Evolutionary conservation across 73 alveolate genomes (phyloP).

Genomic region (Stentor coeruleus): DNA sequence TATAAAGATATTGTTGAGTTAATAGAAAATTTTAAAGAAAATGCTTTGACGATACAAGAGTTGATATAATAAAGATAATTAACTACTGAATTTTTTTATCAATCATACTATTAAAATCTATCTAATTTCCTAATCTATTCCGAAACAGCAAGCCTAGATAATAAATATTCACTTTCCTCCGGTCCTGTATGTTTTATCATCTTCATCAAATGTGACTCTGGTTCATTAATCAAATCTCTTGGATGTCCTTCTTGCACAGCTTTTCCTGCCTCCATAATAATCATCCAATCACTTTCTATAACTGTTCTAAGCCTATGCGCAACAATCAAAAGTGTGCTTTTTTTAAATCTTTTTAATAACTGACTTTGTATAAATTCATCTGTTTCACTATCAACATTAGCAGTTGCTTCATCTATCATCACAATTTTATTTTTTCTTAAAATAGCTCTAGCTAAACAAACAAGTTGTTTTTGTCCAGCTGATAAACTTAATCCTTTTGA

Average conservation of each 20-base stretch:
- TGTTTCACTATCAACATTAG: constrained; percentile 67
- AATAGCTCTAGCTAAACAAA: constrained; percentile 78
- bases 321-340: constrained; percentile 80
- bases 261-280: constrained; percentile 61
- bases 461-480: constrained; percentile 82
- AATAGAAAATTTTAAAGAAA: no score
- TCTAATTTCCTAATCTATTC: no score
- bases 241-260: constrained; percentile 83
- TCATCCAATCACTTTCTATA: constrained; percentile 74
- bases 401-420: constrained; percentile 85
- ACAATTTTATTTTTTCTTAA: constrained; percentile 66
- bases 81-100: no score
- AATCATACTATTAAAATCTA: no score
- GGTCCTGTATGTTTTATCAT: not conserved
- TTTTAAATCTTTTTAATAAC: constrained; percentile 59
- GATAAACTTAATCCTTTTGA: constrained; percentile 74
- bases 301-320: constrained; percentile 93
- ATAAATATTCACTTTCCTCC: not conserved
- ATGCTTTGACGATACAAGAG: no score
- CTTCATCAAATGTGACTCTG: not conserved
- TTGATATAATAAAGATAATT: no score
- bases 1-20: no score
- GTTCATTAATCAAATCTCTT: constrained; percentile 35
- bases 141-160: not conserved
- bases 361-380: constrained; percentile 77